A percentile compares a stretch with the other conserved stretches of the same genome.
These are phyloP conservation scores for Colletotrichum sp. DNA, from an alignment of 2,329 filamentous ascomycete species.

Conservation along the genomic window DNA sequence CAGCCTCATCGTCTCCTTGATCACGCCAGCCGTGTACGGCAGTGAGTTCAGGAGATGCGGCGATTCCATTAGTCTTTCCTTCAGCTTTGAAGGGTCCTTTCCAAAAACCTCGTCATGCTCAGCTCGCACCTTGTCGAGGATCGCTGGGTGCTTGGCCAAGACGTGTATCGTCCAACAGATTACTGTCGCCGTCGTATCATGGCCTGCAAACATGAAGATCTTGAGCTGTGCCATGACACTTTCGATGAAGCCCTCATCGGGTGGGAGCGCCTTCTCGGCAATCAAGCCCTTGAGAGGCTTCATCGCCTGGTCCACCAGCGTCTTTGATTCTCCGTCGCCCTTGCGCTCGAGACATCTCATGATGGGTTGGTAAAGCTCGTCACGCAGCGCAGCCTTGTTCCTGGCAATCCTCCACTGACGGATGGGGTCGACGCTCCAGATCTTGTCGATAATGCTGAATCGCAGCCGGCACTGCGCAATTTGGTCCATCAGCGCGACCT, in stretches of 20 bases:
- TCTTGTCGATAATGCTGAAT: background rate
- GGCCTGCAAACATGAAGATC: conserved; percentile 40
- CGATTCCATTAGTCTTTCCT: conserved; percentile 39
- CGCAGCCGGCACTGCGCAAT: background rate
- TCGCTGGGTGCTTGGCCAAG: conserved; percentile 24
- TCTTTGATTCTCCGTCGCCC: background rate
- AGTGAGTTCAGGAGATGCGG: conserved; percentile 53
- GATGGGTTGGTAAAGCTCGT: background rate
- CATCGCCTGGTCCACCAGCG: conserved; percentile 32
- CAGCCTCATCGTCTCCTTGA: conserved; percentile 59
- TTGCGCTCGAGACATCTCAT: background rate
- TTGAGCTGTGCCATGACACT: conserved; percentile 38
- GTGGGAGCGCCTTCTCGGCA: background rate
- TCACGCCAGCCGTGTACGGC: conserved; percentile 55
- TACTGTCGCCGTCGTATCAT: conserved; percentile 40
- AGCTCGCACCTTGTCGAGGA: conserved; percentile 26
- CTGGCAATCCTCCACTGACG: background rate
- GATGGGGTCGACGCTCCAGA: background rate
- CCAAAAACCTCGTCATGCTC: conserved; percentile 34
- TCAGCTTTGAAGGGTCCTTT: conserved; percentile 29
- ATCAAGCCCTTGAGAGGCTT: background rate
- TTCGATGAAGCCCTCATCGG: conserved; percentile 24
- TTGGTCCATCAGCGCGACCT: background rate
- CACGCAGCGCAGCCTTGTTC: background rate
- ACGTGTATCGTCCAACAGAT: conserved; percentile 34